Evolutionary conservation across 2,329 filamentous ascomycete species (phyloP), one percentile per base, ranked within the genome.

Genomic region (Aureobasidium mangrovei): DNA sequence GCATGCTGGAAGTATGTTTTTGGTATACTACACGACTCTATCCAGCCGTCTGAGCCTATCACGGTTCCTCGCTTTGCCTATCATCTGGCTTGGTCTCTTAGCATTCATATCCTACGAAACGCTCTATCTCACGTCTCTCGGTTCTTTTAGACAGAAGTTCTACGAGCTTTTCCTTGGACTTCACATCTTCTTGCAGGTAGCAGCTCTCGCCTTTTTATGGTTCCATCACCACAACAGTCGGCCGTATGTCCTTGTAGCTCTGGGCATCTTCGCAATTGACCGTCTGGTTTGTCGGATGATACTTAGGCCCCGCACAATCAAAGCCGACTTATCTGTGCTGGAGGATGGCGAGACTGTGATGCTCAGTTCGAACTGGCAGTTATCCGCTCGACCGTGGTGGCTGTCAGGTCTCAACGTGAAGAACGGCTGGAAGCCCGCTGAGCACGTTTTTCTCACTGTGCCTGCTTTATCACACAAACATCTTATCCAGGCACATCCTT

Each of bases 391-490:
- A n/a, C 33, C 55, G 3, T 53, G 49, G 40, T 54, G 42, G 52
- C n/a, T n/a, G 18, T 40, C 10, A n/a, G 26, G 32, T 28, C 12
- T 53, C 27, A 28, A 52, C 46, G 73, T 77, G 59, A 63, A 60
- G 4, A 57, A 72, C 46, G 81, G 81, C 39, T 85, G 82, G 82
- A 63, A 71, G 24, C 76, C 82, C 2, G 79, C 80, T 12, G 79
- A 84, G 60, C 83, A 85, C 64, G 73, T 84, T 46, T 85, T 85
- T 65, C 64, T 85, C 55, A 78, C 78, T 1, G 68, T 85, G 0
- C 81, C 82, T 0, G 69, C 68, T 0, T 71, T 85, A 4, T 76
- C 76, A 2, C 65, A 67, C 3, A 75, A 71, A 53, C 76, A 83
- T 61, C 62, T 69, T 2, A 63, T 83, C 1, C 82, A 85, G 66